Percentiles rank a stretch among this genome's conserved stretches.
These are phyloP conservation scores for Teunomyces pallodes DNA, from an alignment of 805 yeast genomes.

Conservation along the genomic window DNA sequence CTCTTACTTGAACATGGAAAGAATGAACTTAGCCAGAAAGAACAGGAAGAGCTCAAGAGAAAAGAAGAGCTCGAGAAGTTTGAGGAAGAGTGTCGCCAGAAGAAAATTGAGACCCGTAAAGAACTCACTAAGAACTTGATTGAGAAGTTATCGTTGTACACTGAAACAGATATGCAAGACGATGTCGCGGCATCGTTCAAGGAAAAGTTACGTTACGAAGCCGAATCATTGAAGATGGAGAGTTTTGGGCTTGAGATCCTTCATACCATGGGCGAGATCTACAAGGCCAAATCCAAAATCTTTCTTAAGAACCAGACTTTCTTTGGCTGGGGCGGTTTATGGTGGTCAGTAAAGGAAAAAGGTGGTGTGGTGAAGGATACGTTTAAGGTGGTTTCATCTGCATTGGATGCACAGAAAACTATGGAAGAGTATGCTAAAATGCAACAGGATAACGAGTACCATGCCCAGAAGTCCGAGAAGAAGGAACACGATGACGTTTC, in stretches of 20 bases:
- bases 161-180: conserved; percentile 44
- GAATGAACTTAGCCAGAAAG: conserved; percentile 32
- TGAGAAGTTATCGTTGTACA: conserved; percentile 41
- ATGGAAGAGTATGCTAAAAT: conserved; percentile 69
- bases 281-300: conserved; percentile 61
- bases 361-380: conserved; percentile 74
- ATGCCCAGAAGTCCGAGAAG: conserved; percentile 27
- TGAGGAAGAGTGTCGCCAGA: conserved; percentile 73
- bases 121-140: conserved; percentile 58
- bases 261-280: conserved; percentile 71
- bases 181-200: conserved; percentile 51
- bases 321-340: conserved; percentile 65
- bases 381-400: conserved; percentile 65
- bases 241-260: conserved; percentile 82
- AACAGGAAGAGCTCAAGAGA: conserved; percentile 45
- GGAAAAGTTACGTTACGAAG: conserved; percentile 71
- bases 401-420: conserved; percentile 75
- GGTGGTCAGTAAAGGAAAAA: conserved; percentile 69
- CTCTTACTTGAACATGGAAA: conserved; percentile 21
- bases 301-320: conserved; percentile 62
- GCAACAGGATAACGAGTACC: conserved; percentile 54
- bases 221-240: conserved; percentile 77
- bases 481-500: conserved; percentile 12
- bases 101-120: conserved; percentile 63
- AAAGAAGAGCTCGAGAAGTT: conserved; percentile 56